Percentiles rank a stretch among this genome's conserved stretches.
Evolutionary conservation across 352 stramenopile species (phyloP).

Genomic region (Globisporangium spinosum): DNA sequence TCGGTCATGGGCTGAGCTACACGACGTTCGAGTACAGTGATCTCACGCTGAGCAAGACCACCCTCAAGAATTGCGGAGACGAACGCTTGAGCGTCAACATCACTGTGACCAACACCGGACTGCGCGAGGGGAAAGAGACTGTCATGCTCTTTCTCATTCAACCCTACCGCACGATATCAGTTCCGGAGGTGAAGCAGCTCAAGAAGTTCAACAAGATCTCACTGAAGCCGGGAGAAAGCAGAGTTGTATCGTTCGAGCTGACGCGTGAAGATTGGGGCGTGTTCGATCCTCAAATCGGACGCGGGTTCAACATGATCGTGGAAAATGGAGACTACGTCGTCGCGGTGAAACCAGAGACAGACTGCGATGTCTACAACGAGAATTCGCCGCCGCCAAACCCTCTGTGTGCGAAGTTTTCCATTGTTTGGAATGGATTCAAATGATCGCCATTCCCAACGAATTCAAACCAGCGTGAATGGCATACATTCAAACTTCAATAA

Average conservation of each 20-base stretch:
- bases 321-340: conserved; percentile 71
- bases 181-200: conserved; percentile 80
- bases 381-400: conserved; percentile 22
- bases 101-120: conserved; percentile 69
- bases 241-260: conserved; percentile 41
- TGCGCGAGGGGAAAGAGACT: conserved; percentile 54
- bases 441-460: background rate
- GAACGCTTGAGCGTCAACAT: conserved; percentile 34
- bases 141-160: conserved; percentile 79
- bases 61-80: conserved; percentile 16
- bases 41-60: conserved; percentile 36
- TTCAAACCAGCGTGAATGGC: background rate
- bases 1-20: conserved; percentile 67
- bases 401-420: conserved; percentile 45
- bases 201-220: conserved; percentile 77
- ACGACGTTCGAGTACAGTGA: conserved; percentile 57
- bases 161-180: conserved; percentile 49
- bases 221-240: conserved; percentile 36
- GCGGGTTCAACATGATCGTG: conserved; percentile 53
- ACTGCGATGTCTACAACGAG: conserved; percentile 68
- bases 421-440: background rate
- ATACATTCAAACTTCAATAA: background rate
- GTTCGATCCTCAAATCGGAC: conserved; percentile 55
- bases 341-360: conserved; percentile 60
- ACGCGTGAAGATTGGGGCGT: conserved; percentile 58